A percentile compares a stretch with the other conserved stretches of the same genome.
Conservation (phyloP, 2,329 filamentous ascomycete species). For the Hymenoscyphus repandus region DNA sequence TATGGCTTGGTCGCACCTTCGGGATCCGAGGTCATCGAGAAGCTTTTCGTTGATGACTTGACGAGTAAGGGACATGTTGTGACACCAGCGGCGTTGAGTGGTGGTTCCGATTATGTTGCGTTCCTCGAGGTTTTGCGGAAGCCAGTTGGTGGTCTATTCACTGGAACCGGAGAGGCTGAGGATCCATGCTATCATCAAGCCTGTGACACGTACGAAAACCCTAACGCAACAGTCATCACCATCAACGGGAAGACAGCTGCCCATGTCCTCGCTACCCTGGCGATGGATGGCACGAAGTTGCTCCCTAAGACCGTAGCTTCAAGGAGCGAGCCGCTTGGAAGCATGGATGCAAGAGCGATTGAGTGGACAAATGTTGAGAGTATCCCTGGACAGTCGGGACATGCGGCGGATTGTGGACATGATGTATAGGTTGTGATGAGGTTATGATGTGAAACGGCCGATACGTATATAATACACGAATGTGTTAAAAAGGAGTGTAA, state of each 20-base stretch:
- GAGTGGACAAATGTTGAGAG: too few relatives aligned
- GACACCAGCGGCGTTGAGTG: constrained; percentile 8
- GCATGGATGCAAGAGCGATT: too few relatives aligned
- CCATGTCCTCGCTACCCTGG: constrained; percentile 10
- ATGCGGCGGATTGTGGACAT: too few relatives aligned
- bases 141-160: constrained; percentile 12
- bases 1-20: constrained; percentile 49
- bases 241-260: constrained; percentile 15
- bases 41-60: constrained; percentile 39
- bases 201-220: constrained; percentile 13
- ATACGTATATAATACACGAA: too few relatives aligned
- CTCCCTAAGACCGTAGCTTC: constrained; percentile 4
- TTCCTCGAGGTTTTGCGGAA: constrained; percentile 11
- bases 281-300: constrained; percentile 9
- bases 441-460: background rate
- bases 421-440: too few relatives aligned
- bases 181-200: constrained; percentile 17
- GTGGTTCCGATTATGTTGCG: constrained; percentile 11
- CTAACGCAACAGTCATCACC: constrained; percentile 11
- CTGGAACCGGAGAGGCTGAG: constrained; percentile 10
- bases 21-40: constrained; percentile 50
- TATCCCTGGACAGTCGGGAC: too few relatives aligned
- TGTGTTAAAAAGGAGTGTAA: too few relatives aligned
- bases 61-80: constrained; percentile 8
- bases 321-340: constrained; percentile 2